These are phyloP conservation scores for Fusarium sulawesiense DNA, from an alignment of 2,329 filamentous ascomycete genomes.

Conservation along the genomic window DNA sequence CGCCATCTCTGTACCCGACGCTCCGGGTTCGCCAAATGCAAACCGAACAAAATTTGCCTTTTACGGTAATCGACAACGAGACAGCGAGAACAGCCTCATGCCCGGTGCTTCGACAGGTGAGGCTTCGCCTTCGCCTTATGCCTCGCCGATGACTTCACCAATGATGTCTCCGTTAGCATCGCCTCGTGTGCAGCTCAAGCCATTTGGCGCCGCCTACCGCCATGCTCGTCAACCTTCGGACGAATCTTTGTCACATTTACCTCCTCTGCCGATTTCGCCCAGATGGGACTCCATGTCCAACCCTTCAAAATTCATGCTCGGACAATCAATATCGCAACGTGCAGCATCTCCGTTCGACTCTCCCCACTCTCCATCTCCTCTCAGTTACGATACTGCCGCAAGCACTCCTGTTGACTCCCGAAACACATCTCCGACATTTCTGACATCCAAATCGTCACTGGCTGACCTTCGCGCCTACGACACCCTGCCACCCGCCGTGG, in stretches of 20 bases:
- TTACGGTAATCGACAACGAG: conserved; percentile 35
- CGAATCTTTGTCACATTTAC: conserved; percentile 47
- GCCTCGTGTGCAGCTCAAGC: conserved; percentile 39
- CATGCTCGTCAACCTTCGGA: conserved; percentile 38
- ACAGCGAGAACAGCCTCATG: conserved; percentile 36
- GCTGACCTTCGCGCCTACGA: conserved; percentile 52
- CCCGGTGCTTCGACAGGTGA: conserved; percentile 33
- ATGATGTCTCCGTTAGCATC: conserved; percentile 39
- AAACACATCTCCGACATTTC: conserved; percentile 48
- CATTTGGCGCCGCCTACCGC: conserved; percentile 40
- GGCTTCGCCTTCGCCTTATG: conserved; percentile 43
- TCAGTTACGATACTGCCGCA: conserved; percentile 40
- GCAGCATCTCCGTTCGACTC: conserved; percentile 44
- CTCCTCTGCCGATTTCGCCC: conserved; percentile 53
- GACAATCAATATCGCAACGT: conserved; percentile 37
- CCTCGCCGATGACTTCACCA: conserved; percentile 39
- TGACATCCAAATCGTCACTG: conserved; percentile 49
- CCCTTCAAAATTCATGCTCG: conserved; percentile 45
- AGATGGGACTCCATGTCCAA: conserved; percentile 59
- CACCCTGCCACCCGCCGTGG: conserved; percentile 56
- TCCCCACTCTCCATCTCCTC: conserved; percentile 44
- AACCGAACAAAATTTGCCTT: conserved; percentile 38
- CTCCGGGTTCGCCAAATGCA: conserved; percentile 36
- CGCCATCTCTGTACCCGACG: conserved; percentile 38
- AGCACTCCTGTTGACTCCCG: conserved; percentile 43